These are phyloP conservation scores for Starmerella etchellsii DNA, from an alignment of 805 yeast genomes.

Conservation along the genomic window DNA sequence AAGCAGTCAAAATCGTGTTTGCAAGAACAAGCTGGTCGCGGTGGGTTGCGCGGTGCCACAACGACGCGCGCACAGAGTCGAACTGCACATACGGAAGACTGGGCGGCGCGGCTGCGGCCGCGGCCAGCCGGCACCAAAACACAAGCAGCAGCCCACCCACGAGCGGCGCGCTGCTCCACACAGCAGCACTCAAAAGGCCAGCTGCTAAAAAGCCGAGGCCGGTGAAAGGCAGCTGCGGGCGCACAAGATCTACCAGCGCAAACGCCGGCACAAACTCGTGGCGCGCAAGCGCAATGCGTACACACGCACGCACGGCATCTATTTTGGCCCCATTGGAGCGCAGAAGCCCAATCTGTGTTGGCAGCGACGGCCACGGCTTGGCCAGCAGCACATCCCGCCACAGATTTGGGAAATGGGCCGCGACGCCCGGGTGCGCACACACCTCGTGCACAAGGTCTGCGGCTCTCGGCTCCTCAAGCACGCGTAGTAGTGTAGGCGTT, in stretches of 20 bases:
- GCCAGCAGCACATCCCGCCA: conserved; percentile 6
- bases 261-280: background rate
- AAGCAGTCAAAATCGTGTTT: background rate
- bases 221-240: background rate
- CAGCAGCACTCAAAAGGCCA: conserved; percentile 1
- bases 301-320: background rate
- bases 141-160: conserved; percentile 1
- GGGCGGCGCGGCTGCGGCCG: background rate
- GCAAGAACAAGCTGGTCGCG: background rate
- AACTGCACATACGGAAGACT: background rate
- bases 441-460: background rate
- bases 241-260: background rate
- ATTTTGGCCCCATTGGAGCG: background rate
- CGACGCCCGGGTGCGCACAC: conserved; percentile 3
- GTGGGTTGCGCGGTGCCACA: background rate
- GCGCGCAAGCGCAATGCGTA: background rate
- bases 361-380: conserved; percentile 4
- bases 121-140: conserved; percentile 14
- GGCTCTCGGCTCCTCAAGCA: background rate
- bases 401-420: background rate
- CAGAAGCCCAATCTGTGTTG: background rate
- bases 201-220: background rate
- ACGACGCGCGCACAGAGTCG: background rate
- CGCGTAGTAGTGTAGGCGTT: no score
- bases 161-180: conserved; percentile 8